Evolutionary conservation across 306 rosid species (phyloP).

Genomic region (Rosa persica): DNA sequence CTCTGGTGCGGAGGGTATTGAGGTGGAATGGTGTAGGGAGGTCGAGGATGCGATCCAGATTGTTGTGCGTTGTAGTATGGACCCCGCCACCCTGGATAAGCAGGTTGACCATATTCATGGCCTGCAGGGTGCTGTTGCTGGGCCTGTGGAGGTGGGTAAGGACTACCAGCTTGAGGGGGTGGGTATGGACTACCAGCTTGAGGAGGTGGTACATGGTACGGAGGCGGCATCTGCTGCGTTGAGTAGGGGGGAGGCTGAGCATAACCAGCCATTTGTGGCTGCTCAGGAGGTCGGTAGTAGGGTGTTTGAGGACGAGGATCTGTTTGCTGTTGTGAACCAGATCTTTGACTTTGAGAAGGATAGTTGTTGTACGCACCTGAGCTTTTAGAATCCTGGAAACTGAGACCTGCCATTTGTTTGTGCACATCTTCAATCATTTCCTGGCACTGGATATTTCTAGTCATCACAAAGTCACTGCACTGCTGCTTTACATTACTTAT

Average conservation of each 20-base stretch:
- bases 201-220: conserved; percentile 64
- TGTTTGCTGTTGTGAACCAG: conserved; percentile 48
- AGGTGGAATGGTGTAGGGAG: conserved; percentile 77
- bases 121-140: conserved; percentile 63
- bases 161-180: conserved; percentile 47
- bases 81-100: conserved; percentile 98
- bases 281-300: conserved; percentile 75
- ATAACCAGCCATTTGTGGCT: conserved; percentile 53
- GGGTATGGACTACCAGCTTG: conserved; percentile 35
- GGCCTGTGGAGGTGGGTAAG: conserved; percentile 60
- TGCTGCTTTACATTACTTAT: conserved; percentile 94
- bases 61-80: conserved; percentile 82
- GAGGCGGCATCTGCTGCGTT: conserved; percentile 57
- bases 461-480: conserved; percentile 92
- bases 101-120: conserved; percentile 93
- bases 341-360: conserved; percentile 65
- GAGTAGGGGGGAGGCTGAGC: conserved; percentile 58
- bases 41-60: conserved; percentile 65
- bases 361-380: conserved; percentile 47
- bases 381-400: conserved; percentile 74
- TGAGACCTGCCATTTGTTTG: conserved; percentile 83
- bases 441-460: conserved; percentile 92
- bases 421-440: conserved; percentile 98
- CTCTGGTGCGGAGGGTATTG: conserved; percentile 86
- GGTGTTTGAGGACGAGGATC: conserved; percentile 68